These are phyloP conservation scores for Scheffersomyces lignosus DNA, from an alignment of 805 yeast genomes.

Conservation along the genomic window DNA sequence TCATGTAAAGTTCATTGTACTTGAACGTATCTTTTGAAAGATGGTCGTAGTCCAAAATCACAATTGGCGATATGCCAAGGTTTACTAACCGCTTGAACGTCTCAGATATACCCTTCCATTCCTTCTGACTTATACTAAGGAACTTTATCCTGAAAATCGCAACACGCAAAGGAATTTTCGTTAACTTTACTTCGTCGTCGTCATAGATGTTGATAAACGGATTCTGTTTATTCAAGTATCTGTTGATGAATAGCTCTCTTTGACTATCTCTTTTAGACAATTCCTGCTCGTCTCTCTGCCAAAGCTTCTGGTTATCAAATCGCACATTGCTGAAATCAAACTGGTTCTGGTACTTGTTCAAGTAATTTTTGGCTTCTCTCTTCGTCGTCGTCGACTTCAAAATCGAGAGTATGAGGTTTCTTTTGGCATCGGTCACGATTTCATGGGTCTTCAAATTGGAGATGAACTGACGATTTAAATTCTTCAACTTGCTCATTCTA, in stretches of 20 bases:
- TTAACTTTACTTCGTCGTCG: constrained; percentile 31
- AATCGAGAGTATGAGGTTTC: constrained; percentile 78
- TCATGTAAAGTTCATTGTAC: constrained; percentile 29
- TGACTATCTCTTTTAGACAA: constrained; percentile 24
- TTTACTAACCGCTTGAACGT: constrained; percentile 55
- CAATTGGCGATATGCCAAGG: constrained; percentile 74
- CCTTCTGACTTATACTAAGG: constrained; percentile 26
- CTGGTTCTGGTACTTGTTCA: constrained; percentile 63
- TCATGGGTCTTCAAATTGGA: constrained; percentile 37
- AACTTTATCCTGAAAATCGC: constrained; percentile 57
- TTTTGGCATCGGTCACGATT: constrained; percentile 46
- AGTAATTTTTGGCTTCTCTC: constrained; percentile 82
- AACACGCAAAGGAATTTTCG: constrained; percentile 47
- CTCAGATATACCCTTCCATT: constrained; percentile 50
- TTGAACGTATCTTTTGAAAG: constrained; percentile 28
- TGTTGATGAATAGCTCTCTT: constrained; percentile 31
- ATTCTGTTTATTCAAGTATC: constrained; percentile 31
- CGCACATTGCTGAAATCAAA: constrained; percentile 26
- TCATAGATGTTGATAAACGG: constrained; percentile 35
- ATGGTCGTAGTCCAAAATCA: constrained; percentile 36
- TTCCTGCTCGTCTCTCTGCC: constrained; percentile 2
- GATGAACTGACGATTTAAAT: constrained; percentile 30
- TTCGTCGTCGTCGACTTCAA: constrained; percentile 90
- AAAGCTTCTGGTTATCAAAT: constrained; percentile 1
- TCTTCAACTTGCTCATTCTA: constrained; percentile 29